Conservation (phyloP, 306 rosid species). For the Lathyrus oleraceus region DNA sequence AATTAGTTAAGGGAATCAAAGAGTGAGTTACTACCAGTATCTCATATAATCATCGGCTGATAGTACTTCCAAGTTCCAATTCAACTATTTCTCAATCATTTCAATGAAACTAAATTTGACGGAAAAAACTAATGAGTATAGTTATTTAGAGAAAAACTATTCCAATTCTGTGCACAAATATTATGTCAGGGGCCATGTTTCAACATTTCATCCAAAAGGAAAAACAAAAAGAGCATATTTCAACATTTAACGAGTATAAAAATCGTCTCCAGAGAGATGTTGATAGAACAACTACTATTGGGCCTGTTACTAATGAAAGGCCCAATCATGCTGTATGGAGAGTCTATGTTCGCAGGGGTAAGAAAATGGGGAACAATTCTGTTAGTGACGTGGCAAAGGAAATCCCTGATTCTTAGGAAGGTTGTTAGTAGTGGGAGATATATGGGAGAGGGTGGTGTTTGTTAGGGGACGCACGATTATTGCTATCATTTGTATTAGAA, state of each 20-base stretch:
- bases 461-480: too few species aligned
- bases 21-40: background rate
- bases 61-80: background rate
- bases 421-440: too few species aligned
- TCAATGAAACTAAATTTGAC: slow-evolving; percentile 9
- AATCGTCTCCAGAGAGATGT: background rate
- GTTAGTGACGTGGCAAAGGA: too few species aligned
- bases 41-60: background rate
- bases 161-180: slow-evolving; percentile 19
- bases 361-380: too few species aligned
- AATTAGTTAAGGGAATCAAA: background rate
- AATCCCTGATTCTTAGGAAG: too few species aligned
- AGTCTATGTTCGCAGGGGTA: too few species aligned
- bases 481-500: too few species aligned
- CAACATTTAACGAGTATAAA: slow-evolving; percentile 4
- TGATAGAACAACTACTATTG: too few species aligned
- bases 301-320: too few species aligned
- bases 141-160: slow-evolving; percentile 2
- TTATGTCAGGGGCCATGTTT: slow-evolving; percentile 13
- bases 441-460: too few species aligned
- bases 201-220: slow-evolving; percentile 15
- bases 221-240: slow-evolving; percentile 10
- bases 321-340: too few species aligned
- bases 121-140: background rate
- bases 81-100: slow-evolving; percentile 20